Evolutionary conservation across 371 early-diverging fungal species (phyloP), one percentile per base, ranked within the genome.

Genomic region (Rhizomucor pusillus): DNA sequence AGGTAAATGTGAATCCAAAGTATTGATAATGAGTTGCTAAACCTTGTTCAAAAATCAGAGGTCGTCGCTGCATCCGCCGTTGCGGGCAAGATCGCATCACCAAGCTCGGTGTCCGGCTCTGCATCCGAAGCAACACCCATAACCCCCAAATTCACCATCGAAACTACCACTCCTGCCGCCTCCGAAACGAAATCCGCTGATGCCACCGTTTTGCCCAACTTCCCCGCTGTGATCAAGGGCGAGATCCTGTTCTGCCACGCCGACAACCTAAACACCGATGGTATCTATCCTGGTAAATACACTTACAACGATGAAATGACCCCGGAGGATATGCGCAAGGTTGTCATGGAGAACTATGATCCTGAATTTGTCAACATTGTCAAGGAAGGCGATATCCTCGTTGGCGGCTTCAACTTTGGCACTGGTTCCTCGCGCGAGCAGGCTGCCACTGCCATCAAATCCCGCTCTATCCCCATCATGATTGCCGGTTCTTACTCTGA

Each of bases 291-390:
- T 0, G 95, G 95, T 24, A 93, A 92, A 61, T 95, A 95, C 76
- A 97, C 95, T 10, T 97, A 97, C 70, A 86, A 91, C 59, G 96
- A 95, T 57, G 93, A 94, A 60, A 84, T 97, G 71, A 84, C 90
- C 1, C 76, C 84, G 4, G 90, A 88, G 33, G 80, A 85, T 29
- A 97, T 97, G 97, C 87, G 86, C 43, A 76, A 87, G 61, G 93
- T 95, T 1, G 96, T 90, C 18, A 97, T 97, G 97, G 94, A 95
- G 67, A 97, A 97, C 69, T 97, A 95, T 60, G 97, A 97, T 62
- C 87, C 91, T 29, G 73, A 81, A 10, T 97, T 97, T 68, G 80
- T 86, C 24, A 67, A 73, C 34, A 56, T 80, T 29, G 86, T 90
- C 33, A 65, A 78, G 56, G 55, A 79, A 74, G 81, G 82, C 13